A percentile compares a stretch with the other conserved stretches of the same genome.
phyloP scores from a whole-genome alignment of 1,284 basidiomycete genomes.

The Cryptococcus sp. region DNA sequence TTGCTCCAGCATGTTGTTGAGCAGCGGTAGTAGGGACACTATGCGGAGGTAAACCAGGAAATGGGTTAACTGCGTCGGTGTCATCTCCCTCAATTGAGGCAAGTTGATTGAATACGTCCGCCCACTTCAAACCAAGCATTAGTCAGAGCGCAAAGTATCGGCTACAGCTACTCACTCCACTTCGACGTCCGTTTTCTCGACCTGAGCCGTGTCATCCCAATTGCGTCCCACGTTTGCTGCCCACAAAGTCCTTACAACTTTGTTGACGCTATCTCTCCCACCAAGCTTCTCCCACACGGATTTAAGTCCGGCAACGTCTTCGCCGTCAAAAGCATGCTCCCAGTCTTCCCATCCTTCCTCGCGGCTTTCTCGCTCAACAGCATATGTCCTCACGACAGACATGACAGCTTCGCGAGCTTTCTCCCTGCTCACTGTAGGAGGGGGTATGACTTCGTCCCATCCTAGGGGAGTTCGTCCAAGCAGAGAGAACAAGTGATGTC shows the following conservation, averaged over 20 bases:
- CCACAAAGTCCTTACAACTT: conserved; percentile 34
- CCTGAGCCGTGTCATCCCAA: conserved; percentile 21
- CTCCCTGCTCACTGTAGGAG: conserved; percentile 29
- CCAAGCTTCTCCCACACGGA: conserved; percentile 22
- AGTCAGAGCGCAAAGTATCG: not conserved
- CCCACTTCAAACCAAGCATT: conserved; percentile 11
- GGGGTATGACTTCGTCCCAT: conserved; percentile 41
- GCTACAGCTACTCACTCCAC: conserved; percentile 34
- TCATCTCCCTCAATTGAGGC: conserved; percentile 31
- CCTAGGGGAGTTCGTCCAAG: conserved; percentile 23
- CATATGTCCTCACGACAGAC: conserved; percentile 33
- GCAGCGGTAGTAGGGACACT: conserved; percentile 34
- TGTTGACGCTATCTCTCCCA: conserved; percentile 13
- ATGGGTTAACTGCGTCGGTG: conserved; percentile 34
- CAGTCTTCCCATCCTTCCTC: conserved; percentile 36
- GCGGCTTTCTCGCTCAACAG: conserved; percentile 6
- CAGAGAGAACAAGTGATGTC: conserved; percentile 41
- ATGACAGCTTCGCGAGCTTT: conserved; percentile 39
- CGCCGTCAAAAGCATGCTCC: conserved; percentile 35
- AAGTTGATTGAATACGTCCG: conserved; percentile 32
- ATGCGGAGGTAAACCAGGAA: conserved; percentile 42
- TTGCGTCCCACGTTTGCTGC: conserved; percentile 19
- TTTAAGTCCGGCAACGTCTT: conserved; percentile 18
- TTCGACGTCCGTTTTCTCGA: conserved; percentile 36
- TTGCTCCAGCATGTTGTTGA: conserved; percentile 21